phyloP scores from a whole-genome alignment of 75 land plant species.

The Pseudotsuga menziesii region DNA sequence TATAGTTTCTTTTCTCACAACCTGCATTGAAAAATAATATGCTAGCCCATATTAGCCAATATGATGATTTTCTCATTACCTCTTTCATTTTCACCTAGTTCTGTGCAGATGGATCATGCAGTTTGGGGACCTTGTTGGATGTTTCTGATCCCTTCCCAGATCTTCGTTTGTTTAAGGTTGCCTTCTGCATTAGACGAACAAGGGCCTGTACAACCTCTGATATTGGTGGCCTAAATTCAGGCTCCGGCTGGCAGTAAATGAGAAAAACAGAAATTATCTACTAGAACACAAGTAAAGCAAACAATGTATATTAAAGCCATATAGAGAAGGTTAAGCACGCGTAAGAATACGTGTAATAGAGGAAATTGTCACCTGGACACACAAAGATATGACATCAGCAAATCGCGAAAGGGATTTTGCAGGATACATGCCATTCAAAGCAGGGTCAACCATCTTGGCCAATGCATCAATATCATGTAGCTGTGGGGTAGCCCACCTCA shows the following conservation, averaged over 20 bases:
- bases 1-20: too few relatives aligned
- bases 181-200: constrained; percentile 77
- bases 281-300: background rate
- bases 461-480: constrained; percentile 74
- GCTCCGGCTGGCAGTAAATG: constrained; percentile 41
- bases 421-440: constrained; percentile 50
- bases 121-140: too few relatives aligned
- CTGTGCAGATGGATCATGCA: too few relatives aligned
- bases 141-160: too few relatives aligned
- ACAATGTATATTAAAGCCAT: background rate
- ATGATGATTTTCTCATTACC: too few relatives aligned
- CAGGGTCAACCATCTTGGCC: constrained; percentile 69
- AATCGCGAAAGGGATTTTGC: constrained; percentile 59
- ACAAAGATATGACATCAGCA: constrained; percentile 61
- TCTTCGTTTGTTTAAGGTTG: constrained; percentile 64
- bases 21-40: too few relatives aligned
- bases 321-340: background rate
- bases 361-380: constrained; percentile 48
- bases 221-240: constrained; percentile 72
- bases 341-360: background rate
- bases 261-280: constrained; percentile 5
- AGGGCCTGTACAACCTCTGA: constrained; percentile 64
- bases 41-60: too few relatives aligned
- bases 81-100: too few relatives aligned
- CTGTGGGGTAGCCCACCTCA: constrained; percentile 67